These are phyloP conservation scores for Metschnikowia drakensbergensis DNA, from an alignment of 805 yeast genomes.

Conservation along the genomic window DNA sequence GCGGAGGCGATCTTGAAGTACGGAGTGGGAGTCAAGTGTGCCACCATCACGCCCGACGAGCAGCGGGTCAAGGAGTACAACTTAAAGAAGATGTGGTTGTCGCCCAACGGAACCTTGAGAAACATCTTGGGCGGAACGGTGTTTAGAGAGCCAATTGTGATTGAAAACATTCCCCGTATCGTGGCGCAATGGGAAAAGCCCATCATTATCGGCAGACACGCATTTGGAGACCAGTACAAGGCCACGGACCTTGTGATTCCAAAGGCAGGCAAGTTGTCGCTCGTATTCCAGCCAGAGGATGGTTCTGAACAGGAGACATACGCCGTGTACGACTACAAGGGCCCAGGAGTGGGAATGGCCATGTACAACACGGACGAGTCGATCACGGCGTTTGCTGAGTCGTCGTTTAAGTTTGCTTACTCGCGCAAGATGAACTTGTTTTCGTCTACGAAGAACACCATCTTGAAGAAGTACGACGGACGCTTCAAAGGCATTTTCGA, in stretches of 20 bases:
- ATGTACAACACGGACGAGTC: constrained; percentile 84
- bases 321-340: constrained; percentile 60
- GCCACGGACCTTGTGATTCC: constrained; percentile 71
- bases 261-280: constrained; percentile 61
- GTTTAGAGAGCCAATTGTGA: constrained; percentile 79
- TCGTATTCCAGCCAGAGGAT: constrained; percentile 61
- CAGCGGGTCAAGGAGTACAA: constrained; percentile 70
- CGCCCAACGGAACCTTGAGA: constrained; percentile 83
- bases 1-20: constrained; percentile 70
- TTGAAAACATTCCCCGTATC: constrained; percentile 70
- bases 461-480: constrained; percentile 78
- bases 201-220: constrained; percentile 82
- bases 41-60: constrained; percentile 83
- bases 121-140: constrained; percentile 81
- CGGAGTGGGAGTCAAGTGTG: constrained; percentile 82
- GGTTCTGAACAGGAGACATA: constrained; percentile 47
- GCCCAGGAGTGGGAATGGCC: constrained; percentile 71
- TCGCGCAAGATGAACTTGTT: constrained; percentile 60
- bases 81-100: constrained; percentile 77
- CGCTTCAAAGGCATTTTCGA: constrained; percentile 78
- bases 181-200: constrained; percentile 81
- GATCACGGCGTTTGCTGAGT: constrained; percentile 71
- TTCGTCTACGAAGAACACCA: constrained; percentile 75
- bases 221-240: constrained; percentile 80
- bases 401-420: constrained; percentile 73